Evolutionary conservation across 352 stramenopile species (phyloP), one percentile per base, ranked within the genome.

Genomic region (Globisporangium acanthophoron): DNA sequence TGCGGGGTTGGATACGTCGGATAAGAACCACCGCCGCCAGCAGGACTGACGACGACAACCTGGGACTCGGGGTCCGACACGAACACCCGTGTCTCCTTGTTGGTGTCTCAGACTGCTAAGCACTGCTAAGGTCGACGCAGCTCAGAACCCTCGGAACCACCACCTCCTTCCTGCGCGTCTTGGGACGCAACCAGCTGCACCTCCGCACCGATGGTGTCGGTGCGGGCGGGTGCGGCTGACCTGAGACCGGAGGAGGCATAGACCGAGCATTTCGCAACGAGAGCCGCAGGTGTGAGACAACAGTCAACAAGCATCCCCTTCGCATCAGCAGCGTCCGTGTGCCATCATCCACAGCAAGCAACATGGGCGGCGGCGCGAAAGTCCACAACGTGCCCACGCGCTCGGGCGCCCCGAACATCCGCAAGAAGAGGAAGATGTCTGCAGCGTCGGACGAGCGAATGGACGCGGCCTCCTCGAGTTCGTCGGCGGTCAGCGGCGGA

Each of bases 391-490:
- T 65, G 3, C 20, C 47, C 6, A 27, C 59, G 27, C 20, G 27
- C 45, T 18, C 37, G 12, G 13, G 47, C 29, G 31, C 16, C 18
- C 20, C 44, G 29, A 60, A 27, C 21, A 29, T 59, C 47, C 37
- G 59, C 52, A 65, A 65, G 45, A 59, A 55, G 45, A 47, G 59
- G 29, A 65, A 59, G 59, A 60, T 65, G 59, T 31, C 24, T 27
- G 24, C 45, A 8, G 24, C 15, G 15, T 16, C 35, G 5, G 44
- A 18, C 37, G 37, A 43, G 2, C 37, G 5, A 15, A 51, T 41
- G 59, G 48, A 27, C 33, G 2, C 33, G 9, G 13, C 33, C 16
- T 18, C 43, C n/a, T 21, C 44, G 39, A 15, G 39, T 18, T 9
- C 31, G 46, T 21, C 12, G 5, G 24, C 27, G 15, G n/a, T 3